phyloP scores from a whole-genome alignment of 495 filamentous ascomycete species.

The Penicillium cataractarum region DNA sequence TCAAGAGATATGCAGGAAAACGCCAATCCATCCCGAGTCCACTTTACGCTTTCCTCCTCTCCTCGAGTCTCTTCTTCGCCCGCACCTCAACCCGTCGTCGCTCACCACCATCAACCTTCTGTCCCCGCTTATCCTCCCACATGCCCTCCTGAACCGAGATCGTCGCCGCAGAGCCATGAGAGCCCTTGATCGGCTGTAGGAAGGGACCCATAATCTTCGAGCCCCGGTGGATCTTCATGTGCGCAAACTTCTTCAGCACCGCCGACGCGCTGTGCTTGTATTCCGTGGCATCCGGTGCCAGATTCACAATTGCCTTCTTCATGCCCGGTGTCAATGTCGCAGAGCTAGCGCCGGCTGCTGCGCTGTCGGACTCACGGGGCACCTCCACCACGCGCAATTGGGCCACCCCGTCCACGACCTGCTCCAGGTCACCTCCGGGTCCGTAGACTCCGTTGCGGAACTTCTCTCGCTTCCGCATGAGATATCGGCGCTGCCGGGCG shows the following conservation, averaged over 20 bases:
- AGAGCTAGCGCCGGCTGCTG: constrained; percentile 23
- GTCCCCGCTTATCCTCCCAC: constrained; percentile 83
- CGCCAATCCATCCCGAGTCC: constrained; percentile 10
- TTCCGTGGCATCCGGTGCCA: constrained; percentile 55
- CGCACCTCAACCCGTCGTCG: constrained; percentile 82
- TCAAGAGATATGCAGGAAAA: constrained; percentile 29
- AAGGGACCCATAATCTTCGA: constrained; percentile 71
- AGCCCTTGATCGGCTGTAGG: constrained; percentile 65
- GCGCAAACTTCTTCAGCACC: constrained; percentile 54
- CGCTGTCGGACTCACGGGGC: constrained; percentile 28
- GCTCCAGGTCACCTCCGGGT: constrained; percentile 73
- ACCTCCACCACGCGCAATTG: constrained; percentile 70
- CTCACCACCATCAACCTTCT: constrained; percentile 96
- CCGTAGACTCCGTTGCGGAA: constrained; percentile 77
- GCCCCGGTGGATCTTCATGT: constrained; percentile 66
- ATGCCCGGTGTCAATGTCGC: constrained; percentile 57
- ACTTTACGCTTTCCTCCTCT: constrained; percentile 41
- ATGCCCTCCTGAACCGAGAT: constrained; percentile 78
- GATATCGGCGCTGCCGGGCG: constrained; percentile 76
- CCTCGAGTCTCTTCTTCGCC: constrained; percentile 62
- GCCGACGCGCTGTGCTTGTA: constrained; percentile 43
- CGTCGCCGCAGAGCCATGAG: constrained; percentile 59
- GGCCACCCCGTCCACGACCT: constrained; percentile 73
- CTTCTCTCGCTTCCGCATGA: constrained; percentile 82
- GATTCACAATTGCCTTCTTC: constrained; percentile 71